Percentiles rank a stretch among this genome's conserved stretches.
Conservation (phyloP, 352 stramenopile species). For the Globisporangium iwayamae region DNA sequence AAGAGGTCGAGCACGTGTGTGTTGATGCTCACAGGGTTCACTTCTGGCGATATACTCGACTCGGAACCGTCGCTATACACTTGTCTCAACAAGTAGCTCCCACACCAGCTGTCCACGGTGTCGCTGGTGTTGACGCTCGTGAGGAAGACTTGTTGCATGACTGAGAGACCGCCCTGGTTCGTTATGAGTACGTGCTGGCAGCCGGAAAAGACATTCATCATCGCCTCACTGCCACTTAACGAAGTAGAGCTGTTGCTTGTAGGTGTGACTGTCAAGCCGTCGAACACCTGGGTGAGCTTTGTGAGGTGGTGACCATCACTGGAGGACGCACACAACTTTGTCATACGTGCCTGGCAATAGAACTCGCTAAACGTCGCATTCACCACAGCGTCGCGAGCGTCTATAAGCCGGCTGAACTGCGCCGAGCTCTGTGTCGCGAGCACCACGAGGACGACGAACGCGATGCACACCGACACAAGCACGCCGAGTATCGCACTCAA, state of each 20-base stretch:
- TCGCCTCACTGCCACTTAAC: not conserved
- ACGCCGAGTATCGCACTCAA: not conserved
- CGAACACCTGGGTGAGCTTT: not conserved
- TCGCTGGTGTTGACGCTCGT: constrained; percentile 9
- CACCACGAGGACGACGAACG: not conserved
- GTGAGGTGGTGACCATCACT: not conserved
- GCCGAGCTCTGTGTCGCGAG: not conserved
- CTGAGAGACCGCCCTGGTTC: constrained; percentile 5
- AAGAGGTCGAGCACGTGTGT: not conserved
- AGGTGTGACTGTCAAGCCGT: not conserved
- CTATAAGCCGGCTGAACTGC: not conserved
- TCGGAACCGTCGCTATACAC: not conserved
- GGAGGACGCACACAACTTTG: not conserved
- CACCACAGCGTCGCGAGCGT: not conserved
- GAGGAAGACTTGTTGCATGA: not conserved
- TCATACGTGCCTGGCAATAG: not conserved
- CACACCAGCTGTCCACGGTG: constrained; percentile 9
- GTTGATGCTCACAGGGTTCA: not conserved
- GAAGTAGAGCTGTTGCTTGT: not conserved
- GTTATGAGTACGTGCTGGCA: constrained; percentile 10
- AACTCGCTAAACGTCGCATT: not conserved
- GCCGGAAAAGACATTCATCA: not conserved
- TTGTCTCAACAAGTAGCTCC: not conserved
- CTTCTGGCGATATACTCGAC: not conserved
- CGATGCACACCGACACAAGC: not conserved